These are phyloP conservation scores for Sanguinoderma infundibulare DNA, from an alignment of 1,284 basidiomycete species.

Conservation along the genomic window DNA sequence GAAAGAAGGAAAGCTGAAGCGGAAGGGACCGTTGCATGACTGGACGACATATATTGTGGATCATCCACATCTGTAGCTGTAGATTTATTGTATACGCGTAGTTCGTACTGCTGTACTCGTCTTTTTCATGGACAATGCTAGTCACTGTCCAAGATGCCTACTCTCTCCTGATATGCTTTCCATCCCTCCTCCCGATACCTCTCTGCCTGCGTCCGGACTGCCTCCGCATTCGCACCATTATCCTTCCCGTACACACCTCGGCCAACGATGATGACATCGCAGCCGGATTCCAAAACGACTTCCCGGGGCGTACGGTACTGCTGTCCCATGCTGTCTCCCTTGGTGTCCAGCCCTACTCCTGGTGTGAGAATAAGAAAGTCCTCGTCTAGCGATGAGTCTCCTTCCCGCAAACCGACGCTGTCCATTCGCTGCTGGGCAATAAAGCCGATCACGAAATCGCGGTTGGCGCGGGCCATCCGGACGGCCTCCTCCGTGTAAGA, in stretches of 20 bases:
- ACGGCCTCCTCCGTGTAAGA: constrained; percentile 88
- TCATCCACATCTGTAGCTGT: constrained; percentile 20
- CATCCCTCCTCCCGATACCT: constrained; percentile 89
- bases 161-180: constrained; percentile 81
- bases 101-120: constrained; percentile 8
- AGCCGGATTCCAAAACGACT: constrained; percentile 86
- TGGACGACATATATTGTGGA: neutral
- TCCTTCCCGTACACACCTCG: constrained; percentile 91
- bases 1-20: constrained; percentile 39
- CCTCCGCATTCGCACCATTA: constrained; percentile 58
- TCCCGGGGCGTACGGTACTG: constrained; percentile 93
- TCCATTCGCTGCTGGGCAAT: constrained; percentile 91
- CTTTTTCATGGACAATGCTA: neutral
- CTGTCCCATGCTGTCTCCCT: constrained; percentile 92
- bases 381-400: constrained; percentile 43
- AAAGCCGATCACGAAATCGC: constrained; percentile 94
- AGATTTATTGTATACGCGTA: constrained; percentile 9
- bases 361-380: constrained; percentile 95
- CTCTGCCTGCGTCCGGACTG: constrained; percentile 75
- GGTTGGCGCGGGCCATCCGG: constrained; percentile 80
- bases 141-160: constrained; percentile 7
- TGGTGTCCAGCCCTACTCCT: constrained; percentile 86
- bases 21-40: constrained; percentile 25
- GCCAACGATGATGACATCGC: constrained; percentile 98
- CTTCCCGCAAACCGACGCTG: constrained; percentile 49